Evolutionary conservation across 768 basidiomycete species (phyloP).

Genomic region (Phlebiopsis gigantea): DNA sequence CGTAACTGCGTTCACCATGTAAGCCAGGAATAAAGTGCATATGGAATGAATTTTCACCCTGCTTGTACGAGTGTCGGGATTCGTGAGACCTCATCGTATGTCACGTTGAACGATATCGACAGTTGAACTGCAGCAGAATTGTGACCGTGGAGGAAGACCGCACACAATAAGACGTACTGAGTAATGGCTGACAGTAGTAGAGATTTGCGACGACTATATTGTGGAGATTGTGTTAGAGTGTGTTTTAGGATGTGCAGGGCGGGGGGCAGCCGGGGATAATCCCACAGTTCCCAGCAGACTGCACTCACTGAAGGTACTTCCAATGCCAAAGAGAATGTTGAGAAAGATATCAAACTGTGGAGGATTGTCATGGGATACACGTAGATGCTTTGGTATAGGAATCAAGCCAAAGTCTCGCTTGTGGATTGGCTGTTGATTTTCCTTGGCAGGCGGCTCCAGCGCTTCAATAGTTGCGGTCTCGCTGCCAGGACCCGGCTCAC

Average conservation of each 20-base stretch:
- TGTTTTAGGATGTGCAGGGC: not conserved
- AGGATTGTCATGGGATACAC: slow-evolving; percentile 45
- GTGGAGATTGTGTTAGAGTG: not conserved
- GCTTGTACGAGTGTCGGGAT: slow-evolving; percentile 66
- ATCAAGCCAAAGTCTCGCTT: slow-evolving; percentile 52
- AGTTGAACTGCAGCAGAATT: slow-evolving; percentile 16
- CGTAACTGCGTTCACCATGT: slow-evolving; percentile 19
- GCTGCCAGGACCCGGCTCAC: not conserved
- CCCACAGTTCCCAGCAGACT: not conserved
- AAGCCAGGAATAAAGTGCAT: not conserved
- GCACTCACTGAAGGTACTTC: slow-evolving; percentile 50
- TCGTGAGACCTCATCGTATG: slow-evolving; percentile 35
- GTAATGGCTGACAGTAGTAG: slow-evolving; percentile 78
- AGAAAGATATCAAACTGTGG: slow-evolving; percentile 47
- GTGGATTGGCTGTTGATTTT: too few relatives aligned
- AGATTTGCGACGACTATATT: slow-evolving; percentile 61
- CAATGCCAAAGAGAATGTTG: slow-evolving; percentile 58
- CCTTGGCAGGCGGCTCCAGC: not conserved
- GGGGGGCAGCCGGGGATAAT: not conserved
- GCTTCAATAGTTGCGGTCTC: slow-evolving; percentile 3
- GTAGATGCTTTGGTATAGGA: slow-evolving; percentile 54
- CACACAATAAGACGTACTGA: slow-evolving; percentile 40
- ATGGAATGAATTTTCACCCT: slow-evolving; percentile 36
- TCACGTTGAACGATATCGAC: slow-evolving; percentile 32
- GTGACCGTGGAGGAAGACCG: not conserved